Conservation (phyloP, 75 land plant genomes). For the Sequoiadendron giganteum region DNA sequence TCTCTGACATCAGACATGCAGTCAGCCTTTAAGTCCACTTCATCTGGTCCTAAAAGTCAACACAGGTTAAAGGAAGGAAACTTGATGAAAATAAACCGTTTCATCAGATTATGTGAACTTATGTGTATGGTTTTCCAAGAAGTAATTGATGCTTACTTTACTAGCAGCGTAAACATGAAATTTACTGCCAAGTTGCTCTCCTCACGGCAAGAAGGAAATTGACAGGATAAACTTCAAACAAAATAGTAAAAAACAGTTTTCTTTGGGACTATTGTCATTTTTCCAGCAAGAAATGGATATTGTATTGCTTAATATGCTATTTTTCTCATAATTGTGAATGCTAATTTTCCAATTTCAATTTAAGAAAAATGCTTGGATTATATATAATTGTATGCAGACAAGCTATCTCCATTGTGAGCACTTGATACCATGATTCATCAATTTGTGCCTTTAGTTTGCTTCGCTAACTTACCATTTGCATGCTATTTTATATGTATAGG, state of each 20-base stretch:
- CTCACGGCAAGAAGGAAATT: neutral
- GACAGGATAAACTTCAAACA: neutral
- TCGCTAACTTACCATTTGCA: neutral
- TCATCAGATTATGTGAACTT: neutral
- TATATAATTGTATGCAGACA: neutral
- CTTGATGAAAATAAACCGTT: neutral
- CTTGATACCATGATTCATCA: neutral
- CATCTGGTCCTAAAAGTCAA: neutral
- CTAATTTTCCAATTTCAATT: neutral
- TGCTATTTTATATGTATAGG: slow-evolving; percentile 1
- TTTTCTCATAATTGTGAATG: neutral
- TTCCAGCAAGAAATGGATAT: neutral
- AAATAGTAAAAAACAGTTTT: neutral
- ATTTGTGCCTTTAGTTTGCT: neutral
- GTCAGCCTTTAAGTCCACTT: neutral
- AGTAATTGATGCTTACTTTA: neutral
- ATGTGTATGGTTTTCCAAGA: neutral
- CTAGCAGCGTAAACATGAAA: neutral
- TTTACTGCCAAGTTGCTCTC: neutral
- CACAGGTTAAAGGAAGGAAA: neutral
- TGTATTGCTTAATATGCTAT: neutral
- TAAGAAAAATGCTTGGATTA: neutral
- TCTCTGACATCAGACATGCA: neutral
- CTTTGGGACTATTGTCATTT: neutral
- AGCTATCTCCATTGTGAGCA: neutral